Percentiles rank a stretch among this genome's conserved stretches.
Evolutionary conservation across 1,139 yeast species (phyloP).

Genomic region (Lodderomyces parapsilosis): DNA sequence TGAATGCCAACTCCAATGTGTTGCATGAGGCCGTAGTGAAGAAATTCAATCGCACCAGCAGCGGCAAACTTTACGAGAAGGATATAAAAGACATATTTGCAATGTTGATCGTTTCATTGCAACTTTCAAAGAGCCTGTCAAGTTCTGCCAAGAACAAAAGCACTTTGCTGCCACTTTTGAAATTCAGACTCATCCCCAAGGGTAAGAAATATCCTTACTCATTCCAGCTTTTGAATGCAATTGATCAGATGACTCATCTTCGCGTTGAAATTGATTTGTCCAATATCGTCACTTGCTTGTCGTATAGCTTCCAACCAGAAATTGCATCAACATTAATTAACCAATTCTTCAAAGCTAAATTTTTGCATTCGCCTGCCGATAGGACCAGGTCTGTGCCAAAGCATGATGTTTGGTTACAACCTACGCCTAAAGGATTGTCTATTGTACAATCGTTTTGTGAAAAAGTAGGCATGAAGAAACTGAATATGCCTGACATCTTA

Average conservation of each 20-base stretch:
- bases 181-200: constrained; percentile 14
- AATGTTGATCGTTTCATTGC: constrained; percentile 48
- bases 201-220: constrained; percentile 44
- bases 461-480: constrained; percentile 50
- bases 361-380: constrained; percentile 76
- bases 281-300: constrained; percentile 56
- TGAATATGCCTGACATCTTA: constrained; percentile 45
- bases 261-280: constrained; percentile 46
- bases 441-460: constrained; percentile 60
- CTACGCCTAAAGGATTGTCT: constrained; percentile 90
- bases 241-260: constrained; percentile 50
- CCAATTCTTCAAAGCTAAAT: constrained; percentile 61
- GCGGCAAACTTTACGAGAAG: constrained; percentile 51
- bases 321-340: constrained; percentile 52
- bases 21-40: constrained; percentile 42
- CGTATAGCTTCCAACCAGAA: constrained; percentile 55
- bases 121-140: constrained; percentile 21
- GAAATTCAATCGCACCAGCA: constrained; percentile 41
- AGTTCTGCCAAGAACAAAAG: neutral
- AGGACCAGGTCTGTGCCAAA: constrained; percentile 57
- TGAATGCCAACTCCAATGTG: constrained; percentile 16
- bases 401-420: constrained; percentile 55
- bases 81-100: constrained; percentile 61
- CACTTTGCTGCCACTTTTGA: constrained; percentile 1
- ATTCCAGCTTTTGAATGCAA: constrained; percentile 54